These are phyloP conservation scores for Penicillium sp. DNA, from an alignment of 2,329 filamentous ascomycete species.

Conservation along the genomic window DNA sequence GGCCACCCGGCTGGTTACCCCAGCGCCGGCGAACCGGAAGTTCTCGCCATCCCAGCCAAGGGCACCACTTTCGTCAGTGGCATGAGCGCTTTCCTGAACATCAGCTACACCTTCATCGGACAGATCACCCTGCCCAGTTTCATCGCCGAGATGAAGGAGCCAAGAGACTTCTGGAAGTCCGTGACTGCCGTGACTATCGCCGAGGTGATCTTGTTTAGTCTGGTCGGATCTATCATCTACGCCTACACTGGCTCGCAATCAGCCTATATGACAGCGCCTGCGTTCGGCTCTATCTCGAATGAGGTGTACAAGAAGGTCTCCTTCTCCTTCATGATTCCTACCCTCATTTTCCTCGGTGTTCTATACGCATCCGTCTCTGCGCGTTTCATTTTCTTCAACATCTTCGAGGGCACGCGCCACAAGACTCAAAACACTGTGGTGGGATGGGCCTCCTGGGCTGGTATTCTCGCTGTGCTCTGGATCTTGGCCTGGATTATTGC, in stretches of 20 bases:
- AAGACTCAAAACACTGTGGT: conserved; percentile 76
- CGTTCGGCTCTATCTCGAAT: conserved; percentile 79
- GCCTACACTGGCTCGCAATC: conserved; percentile 72
- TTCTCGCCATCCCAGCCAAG: conserved; percentile 65
- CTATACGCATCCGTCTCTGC: conserved; percentile 88
- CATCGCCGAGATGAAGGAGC: conserved; percentile 87
- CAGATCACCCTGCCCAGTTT: conserved; percentile 93
- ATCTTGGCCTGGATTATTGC: conserved; percentile 88
- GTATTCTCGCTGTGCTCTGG: conserved; percentile 68
- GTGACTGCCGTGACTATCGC: conserved; percentile 87
- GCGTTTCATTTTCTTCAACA: conserved; percentile 87
- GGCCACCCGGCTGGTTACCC: conserved; percentile 68
- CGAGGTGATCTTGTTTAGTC: conserved; percentile 80
- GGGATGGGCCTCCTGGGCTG: conserved; percentile 78
- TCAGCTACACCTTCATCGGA: conserved; percentile 93
- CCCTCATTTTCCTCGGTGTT: conserved; percentile 86
- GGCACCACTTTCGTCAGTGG: conserved; percentile 78
- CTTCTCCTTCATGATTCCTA: conserved; percentile 95
- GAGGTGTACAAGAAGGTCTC: conserved; percentile 79
- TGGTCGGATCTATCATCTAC: conserved; percentile 80
- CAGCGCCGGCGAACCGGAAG: conserved; percentile 62
- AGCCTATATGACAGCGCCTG: conserved; percentile 83
- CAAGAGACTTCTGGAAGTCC: conserved; percentile 85
- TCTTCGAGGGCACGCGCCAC: conserved; percentile 78
- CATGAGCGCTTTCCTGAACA: conserved; percentile 90